These are phyloP conservation scores for Monosporascus sp. DNA, from an alignment of 2,329 filamentous ascomycete species.

Conservation along the genomic window DNA sequence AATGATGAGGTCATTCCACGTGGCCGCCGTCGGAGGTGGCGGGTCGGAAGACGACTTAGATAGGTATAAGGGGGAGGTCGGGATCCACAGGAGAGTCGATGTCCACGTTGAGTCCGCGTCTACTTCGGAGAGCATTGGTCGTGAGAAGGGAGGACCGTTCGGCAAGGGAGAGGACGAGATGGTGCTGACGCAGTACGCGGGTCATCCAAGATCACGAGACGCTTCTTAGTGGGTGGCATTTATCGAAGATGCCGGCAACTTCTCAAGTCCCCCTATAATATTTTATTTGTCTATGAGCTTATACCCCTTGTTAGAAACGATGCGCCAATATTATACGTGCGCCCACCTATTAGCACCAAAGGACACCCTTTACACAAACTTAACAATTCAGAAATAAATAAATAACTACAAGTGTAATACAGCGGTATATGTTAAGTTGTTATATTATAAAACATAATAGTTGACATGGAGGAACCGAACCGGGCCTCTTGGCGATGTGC, in stretches of 20 bases:
- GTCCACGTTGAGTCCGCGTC: constrained; percentile 6
- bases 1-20: constrained; percentile 8
- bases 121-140: constrained; percentile 4
- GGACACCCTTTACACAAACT: too few species aligned
- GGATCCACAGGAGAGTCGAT: constrained; percentile 8
- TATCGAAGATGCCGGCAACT: too few species aligned
- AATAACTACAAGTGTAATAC: too few species aligned
- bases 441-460: too few species aligned
- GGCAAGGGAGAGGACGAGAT: constrained; percentile 6
- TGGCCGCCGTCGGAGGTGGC: background rate
- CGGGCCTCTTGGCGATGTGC: rapidly evolving
- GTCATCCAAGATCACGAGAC: constrained; percentile 3
- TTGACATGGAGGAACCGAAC: too few species aligned
- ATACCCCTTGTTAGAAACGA: too few species aligned
- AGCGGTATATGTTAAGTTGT: too few species aligned
- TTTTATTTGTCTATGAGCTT: too few species aligned
- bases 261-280: too few species aligned
- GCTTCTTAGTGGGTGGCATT: background rate
- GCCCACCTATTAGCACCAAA: too few species aligned
- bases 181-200: constrained; percentile 4
- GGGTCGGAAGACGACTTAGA: constrained; percentile 4
- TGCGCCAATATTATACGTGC: too few species aligned
- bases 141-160: constrained; percentile 1
- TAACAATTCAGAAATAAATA: too few species aligned
- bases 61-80: background rate